Evolutionary conservation across 2,329 filamentous ascomycete species (phyloP), one percentile per base, ranked within the genome.

Genomic region (Diplocarpon rosae): DNA sequence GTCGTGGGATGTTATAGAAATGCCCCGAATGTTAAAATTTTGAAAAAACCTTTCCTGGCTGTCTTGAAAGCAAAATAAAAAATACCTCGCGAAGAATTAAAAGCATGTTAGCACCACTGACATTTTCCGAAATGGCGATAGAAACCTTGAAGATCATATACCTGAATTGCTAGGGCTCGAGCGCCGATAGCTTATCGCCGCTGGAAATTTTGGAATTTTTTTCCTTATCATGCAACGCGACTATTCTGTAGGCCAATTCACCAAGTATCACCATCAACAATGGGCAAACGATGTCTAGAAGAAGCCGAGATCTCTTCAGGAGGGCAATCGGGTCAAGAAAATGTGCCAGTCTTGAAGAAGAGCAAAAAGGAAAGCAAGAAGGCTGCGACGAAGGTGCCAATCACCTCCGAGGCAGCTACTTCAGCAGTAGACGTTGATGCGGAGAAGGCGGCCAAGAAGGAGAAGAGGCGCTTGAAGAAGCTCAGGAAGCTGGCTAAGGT

Each of bases 391-490:
- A 49, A 45, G 7, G 44, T 45, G 31, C 46, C 45, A 31, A 37
- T 48, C 29, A 41, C 43, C 29, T 49, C 49, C 40, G 52, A 45
- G 20, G 48, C 44, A 32, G 48, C 43, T 41, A 39, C 41, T 34
- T 52, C 45, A 29, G 51, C 53, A 24, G 56, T 51, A 32, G 51
- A 53, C 37, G 55, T 49, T 9, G 54, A 55, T 32, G 51, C 52
- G 39, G 62, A 64, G 31, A 64, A 64, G 45, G 60, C 61, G 33
- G 61, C 58, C 38, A 57, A 59, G 29, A 65, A 63, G 37, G 65
- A 68, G 50, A 62, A 64, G 44, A 66, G 65, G 48, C 60, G 62
- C 20, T 59, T 63, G 35, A 65, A 65, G 39, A 60, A 65, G 49
- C 58, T 63, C 37, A 56, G 58, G 47, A 61, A 56, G 35, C 24